Base-by-base conservation (phyloP, 2,329 filamentous ascomycete species). In the Cadophora luteo-olivacea region DNA sequence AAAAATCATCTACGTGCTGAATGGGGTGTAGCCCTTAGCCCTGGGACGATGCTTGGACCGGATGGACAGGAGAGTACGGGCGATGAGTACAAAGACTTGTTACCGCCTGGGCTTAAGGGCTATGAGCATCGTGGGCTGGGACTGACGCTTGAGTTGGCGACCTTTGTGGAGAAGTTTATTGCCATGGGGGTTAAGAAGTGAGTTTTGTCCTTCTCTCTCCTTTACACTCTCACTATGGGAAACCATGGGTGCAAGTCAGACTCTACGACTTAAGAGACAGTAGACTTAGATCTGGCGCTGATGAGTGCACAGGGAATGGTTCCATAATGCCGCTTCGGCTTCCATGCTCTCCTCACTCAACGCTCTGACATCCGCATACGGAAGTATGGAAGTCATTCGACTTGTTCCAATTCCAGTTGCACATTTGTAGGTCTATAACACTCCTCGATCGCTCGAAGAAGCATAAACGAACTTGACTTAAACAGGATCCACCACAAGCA, bases 1-100 rank as follows among this genome's bases (percentile, higher is more conserved):
- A 91, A 90, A 74, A 87, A 89, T 74, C 87, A 89, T 74, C 80
- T 91, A 0, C 84, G 88, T 22, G 85, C 86, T 0, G 88, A 90
- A 77, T 91, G 88, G 85, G 84, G 84, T 62, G 80, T 84, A 51
- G 77, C 84, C 62, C 70, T 69, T 16, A 75, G 60, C 72, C 75
- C 64, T 38, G 70, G 74, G 48, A 73, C 77, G 24, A 68, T 74
- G 61, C 71, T 78, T 11, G 77, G 76, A 22, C 74, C 75, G 22
- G 73, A 78, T 65, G 77, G 74, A 0, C 73, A 79, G 7, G 70
- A 77, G 16, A 78, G 78, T 22, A 77, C 75, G 4, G 79, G 64
- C 2, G 80, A 82, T 3, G 85, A 86, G 69, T 87, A 87, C 72
- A 80, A 81, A 19, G 81, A 82, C 19, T 74, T 87, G 12, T 73